Evolutionary conservation across 2,329 filamentous ascomycete species (phyloP), one percentile per base, ranked within the genome.

Genomic region (Colletotrichum sp.): DNA sequence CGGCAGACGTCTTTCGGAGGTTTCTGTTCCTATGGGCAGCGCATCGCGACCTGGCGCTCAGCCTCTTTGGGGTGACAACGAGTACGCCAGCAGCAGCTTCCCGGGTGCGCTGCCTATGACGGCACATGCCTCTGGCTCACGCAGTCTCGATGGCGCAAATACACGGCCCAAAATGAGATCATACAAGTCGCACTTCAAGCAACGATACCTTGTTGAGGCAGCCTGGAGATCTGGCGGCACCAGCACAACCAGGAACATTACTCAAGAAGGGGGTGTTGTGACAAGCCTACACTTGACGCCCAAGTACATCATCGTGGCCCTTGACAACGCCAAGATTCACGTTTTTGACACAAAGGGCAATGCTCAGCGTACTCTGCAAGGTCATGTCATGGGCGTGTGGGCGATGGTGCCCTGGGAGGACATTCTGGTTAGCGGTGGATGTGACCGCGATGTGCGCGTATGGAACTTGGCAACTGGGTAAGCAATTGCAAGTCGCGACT

Each of bases 371-470:
- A 98, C 95, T 4, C 87, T 99, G 32, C 94, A 97, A 82, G 97
- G 97, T 13, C 97, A 99, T 86, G 95, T 99, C 60, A 99, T 99
- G 97, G 97, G 97, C 55, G 97, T 99, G 24, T 99, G 97, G 97
- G 97, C 97, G 65, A 99, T 99, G 96, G 96, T 99, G 28, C 97
- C 97, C 8, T 98, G 96, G 95, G 96, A 95, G 75, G 96, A 99
- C 83, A 94, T 95, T 69, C 90, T 99, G 77, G 97, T 99, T 76
- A 98, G 96, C 80, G 97, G 97, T 80, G 97, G 97, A 7, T 99
- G 97, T 83, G 97, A 99, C 86, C 92, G 97, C 76, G 97, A 99
- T 82, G 97, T 99, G 32, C 92, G 97, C 73, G 97, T 99, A 7
- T 99, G 97, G 97, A 95, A 99, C 82, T 93, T 99, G 88, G 93